phyloP scores from a whole-genome alignment of 805 yeast genomes.

The Yarrowia sp. region DNA sequence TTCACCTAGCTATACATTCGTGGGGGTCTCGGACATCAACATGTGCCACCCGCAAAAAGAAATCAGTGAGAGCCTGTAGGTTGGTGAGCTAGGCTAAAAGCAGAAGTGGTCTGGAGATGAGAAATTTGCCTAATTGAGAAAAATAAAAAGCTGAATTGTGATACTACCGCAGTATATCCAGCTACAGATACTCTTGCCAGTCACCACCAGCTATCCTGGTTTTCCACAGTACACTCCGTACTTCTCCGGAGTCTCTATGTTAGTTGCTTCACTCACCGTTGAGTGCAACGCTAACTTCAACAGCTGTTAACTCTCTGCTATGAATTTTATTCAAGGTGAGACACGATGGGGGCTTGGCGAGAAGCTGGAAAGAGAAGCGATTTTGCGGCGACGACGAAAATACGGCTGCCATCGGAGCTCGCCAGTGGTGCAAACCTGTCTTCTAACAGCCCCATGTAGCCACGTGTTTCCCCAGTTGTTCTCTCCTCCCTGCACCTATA shows the following conservation, averaged over 20 bases:
- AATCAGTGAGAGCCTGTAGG: constrained; percentile 1
- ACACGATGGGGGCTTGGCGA: constrained; percentile 5
- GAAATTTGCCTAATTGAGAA: no score
- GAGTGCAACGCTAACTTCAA: no score
- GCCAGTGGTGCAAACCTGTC: neutral
- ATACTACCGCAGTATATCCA: no score
- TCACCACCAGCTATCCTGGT: no score
- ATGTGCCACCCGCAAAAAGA: constrained; percentile 25
- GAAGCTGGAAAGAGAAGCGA: neutral
- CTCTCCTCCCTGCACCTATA: neutral
- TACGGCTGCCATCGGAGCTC: no score
- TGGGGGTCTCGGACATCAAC: neutral
- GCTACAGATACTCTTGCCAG: neutral
- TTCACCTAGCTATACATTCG: neutral
- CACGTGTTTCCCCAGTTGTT: neutral
- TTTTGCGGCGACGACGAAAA: neutral
- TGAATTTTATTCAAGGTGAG: neutral
- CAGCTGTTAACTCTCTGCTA: no score
- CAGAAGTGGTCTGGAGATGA: no score
- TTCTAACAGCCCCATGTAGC: neutral
- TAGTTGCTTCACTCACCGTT: no score
- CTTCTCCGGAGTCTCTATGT: no score
- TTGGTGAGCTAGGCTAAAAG: neutral
- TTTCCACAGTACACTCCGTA: no score
- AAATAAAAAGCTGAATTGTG: no score